Evolutionary conservation across 1,284 basidiomycete species (phyloP), one percentile per base, ranked within the genome.

Genomic region (Sporisorium sorghi): DNA sequence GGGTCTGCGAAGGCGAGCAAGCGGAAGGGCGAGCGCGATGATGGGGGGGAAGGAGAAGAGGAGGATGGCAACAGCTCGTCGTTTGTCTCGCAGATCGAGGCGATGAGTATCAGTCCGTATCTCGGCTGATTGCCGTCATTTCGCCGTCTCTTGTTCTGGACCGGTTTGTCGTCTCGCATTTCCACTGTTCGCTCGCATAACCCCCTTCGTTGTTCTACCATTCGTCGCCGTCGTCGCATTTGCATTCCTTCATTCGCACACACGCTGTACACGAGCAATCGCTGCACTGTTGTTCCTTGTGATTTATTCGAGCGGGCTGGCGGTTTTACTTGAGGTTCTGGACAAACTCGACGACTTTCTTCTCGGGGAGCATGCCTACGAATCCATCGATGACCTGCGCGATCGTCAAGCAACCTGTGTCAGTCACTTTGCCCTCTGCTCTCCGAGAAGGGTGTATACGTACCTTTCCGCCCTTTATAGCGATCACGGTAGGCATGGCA

Each of bases 101-200:
- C 80, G 1, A 82, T 82, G 80, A 82, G 80, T 40, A 76, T 82
- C 53, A 82, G 80, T 47, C 80, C 80, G 6, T 80, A 76, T 33
- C 59, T 64, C 14, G 63, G 49, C 26, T 50, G 32, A 21, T 62
- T 17, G 21, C 52, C 49, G 9, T 8, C 44, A 14, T 52, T 43
- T 9, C 11, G 40, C 28, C 23, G 21, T 17, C 9, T n/a, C 32
- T 23, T 15, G 17, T 26, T 26, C 21, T 23, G 5, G 21, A 5
- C 24, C 32, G 10, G 48, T 49, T 15, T 33, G 28, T 15, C 35
- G 10, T 26, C 32, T 26, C 3, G 11, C 8, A 15, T 24, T 7
- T 21, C 40, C 21, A n/a, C 21, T 42, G 23, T 23, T 26, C n/a
- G n/a, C n/a, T n/a, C n/a, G n/a, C n/a, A n/a, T n/a, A n/a, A n/a